phyloP scores from a whole-genome alignment of 2,329 filamentous ascomycete species.

The Botrytis porri region DNA sequence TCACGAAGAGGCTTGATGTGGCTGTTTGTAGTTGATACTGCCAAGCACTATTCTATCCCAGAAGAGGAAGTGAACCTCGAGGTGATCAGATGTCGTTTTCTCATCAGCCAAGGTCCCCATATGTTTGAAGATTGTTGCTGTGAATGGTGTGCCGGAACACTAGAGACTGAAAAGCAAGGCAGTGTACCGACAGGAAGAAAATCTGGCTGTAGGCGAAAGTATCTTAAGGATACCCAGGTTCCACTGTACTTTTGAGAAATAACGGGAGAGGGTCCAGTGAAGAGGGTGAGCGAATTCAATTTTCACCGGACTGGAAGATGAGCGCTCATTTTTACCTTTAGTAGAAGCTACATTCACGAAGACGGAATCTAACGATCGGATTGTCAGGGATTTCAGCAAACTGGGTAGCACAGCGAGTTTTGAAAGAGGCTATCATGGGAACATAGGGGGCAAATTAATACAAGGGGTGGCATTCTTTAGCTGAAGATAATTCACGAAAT shows the following conservation, averaged over 20 bases:
- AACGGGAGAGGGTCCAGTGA: neutral
- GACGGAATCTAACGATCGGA: accelerated
- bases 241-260: neutral
- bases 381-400: accelerated
- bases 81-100: neutral
- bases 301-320: neutral
- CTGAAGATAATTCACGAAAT: neutral
- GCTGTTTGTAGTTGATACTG: neutral
- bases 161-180: neutral
- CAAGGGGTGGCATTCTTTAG: neutral
- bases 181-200: accelerated
- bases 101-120: neutral
- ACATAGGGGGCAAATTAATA: neutral
- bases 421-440: neutral
- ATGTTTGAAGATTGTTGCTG: neutral
- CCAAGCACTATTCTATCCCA: neutral
- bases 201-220: neutral
- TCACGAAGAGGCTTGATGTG: accelerated
- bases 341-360: neutral
- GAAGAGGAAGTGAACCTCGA: neutral
- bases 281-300: neutral
- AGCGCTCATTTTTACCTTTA: neutral
- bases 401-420: neutral
- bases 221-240: neutral
- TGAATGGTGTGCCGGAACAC: neutral